These are phyloP conservation scores for Candida ortonii DNA, from an alignment of 805 yeast species.

Conservation along the genomic window DNA sequence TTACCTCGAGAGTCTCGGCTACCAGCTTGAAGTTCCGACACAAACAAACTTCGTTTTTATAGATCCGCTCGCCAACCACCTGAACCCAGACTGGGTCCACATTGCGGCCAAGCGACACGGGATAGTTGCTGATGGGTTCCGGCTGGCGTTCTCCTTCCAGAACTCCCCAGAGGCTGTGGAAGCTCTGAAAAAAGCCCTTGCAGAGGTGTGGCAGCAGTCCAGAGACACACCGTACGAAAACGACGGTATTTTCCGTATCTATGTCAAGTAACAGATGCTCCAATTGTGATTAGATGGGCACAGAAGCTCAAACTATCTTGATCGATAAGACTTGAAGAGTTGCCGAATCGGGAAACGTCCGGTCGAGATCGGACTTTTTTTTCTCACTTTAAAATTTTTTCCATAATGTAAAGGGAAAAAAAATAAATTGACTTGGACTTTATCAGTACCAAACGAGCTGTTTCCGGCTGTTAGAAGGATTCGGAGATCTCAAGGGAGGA, in stretches of 20 bases:
- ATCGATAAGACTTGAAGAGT: no score
- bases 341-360: no score
- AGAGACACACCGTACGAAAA: slow-evolving; percentile 46
- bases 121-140: slow-evolving; percentile 64
- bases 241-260: slow-evolving; percentile 2
- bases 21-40: slow-evolving; percentile 67
- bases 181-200: slow-evolving; percentile 52
- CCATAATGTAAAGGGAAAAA: no score
- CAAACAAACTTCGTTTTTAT: slow-evolving; percentile 82
- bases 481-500: no score
- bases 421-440: no score
- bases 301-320: no score
- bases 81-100: slow-evolving; percentile 46
- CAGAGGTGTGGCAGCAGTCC: slow-evolving; percentile 56
- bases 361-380: no score
- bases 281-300: no score
- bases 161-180: slow-evolving; percentile 53
- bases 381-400: no score
- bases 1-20: slow-evolving; percentile 51
- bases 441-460: no score
- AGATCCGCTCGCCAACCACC: slow-evolving; percentile 50
- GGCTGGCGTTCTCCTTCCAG: slow-evolving; percentile 82
- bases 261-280: slow-evolving; percentile 5
- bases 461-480: no score
- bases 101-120: slow-evolving; percentile 50